Conservation (phyloP, 345 rosid species). For the Eucalyptus tenuipes region DNA sequence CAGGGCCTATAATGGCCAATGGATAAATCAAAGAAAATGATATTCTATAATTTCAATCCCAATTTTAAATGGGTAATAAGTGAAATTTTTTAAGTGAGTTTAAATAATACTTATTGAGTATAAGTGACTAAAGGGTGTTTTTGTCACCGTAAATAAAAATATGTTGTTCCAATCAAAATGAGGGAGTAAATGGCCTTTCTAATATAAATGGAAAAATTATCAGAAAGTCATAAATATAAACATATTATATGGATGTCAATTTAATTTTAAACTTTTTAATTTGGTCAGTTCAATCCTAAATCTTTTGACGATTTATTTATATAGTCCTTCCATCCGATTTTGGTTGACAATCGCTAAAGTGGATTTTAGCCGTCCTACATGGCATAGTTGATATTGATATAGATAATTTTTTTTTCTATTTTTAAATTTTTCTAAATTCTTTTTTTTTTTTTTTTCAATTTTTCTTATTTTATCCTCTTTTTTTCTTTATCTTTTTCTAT, state of each 20-base stretch:
- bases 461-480: too few species aligned
- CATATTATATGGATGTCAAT: too few species aligned
- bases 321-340: too few species aligned
- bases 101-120: background rate
- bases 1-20: background rate
- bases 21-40: background rate
- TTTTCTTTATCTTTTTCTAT: background rate
- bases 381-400: too few species aligned
- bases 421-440: too few species aligned
- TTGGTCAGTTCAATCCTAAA: too few species aligned
- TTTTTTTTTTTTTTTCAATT: too few species aligned
- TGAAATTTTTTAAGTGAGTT: background rate
- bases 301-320: too few species aligned
- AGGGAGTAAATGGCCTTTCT: background rate
- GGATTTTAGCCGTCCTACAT: too few species aligned
- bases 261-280: too few species aligned
- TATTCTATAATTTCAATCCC: background rate
- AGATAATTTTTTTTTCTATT: background rate
- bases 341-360: accelerated
- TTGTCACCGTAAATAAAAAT: background rate
- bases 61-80: background rate
- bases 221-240: too few species aligned
- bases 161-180: background rate
- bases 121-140: background rate
- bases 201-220: too few species aligned